phyloP scores from a whole-genome alignment of 495 filamentous ascomycete species.

The Penicillium simplicissimum region DNA sequence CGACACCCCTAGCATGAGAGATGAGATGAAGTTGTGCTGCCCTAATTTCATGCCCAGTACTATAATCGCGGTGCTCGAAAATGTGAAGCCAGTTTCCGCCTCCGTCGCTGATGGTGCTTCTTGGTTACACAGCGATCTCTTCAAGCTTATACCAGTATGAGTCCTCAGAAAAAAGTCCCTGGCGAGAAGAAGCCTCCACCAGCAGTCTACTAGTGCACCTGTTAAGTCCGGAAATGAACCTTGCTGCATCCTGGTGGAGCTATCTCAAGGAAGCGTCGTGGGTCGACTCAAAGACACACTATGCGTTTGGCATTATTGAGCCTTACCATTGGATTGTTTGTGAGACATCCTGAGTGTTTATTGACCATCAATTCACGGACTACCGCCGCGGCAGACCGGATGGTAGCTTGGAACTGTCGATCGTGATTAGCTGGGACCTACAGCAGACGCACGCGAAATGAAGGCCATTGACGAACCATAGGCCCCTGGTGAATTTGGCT shows the following conservation, averaged over 20 bases:
- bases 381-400: slow-evolving; percentile 5
- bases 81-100: background rate
- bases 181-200: background rate
- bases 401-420: slow-evolving; percentile 14
- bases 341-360: slow-evolving; percentile 16
- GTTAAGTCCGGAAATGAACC: slow-evolving; percentile 1
- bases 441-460: slow-evolving; percentile 9
- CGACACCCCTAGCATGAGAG: slow-evolving; percentile 20
- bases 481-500: slow-evolving; percentile 16
- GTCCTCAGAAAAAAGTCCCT: background rate
- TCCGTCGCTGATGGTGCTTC: background rate
- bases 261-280: slow-evolving; percentile 6
- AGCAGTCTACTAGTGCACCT: background rate
- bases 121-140: background rate
- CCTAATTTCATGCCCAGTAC: too few relatives aligned
- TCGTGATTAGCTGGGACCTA: slow-evolving; percentile 13
- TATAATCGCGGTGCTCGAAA: too few relatives aligned
- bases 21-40: background rate
- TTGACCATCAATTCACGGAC: slow-evolving; percentile 3
- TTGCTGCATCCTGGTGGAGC: slow-evolving; percentile 12
- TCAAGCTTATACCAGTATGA: background rate
- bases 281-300: background rate
- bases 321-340: slow-evolving; percentile 17
- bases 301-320: background rate
- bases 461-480: slow-evolving; percentile 12